A percentile compares a stretch with the other conserved stretches of the same genome.
Evolutionary conservation across 2,329 filamentous ascomycete species (phyloP).

Genomic region (Fusarium caatingaense): DNA sequence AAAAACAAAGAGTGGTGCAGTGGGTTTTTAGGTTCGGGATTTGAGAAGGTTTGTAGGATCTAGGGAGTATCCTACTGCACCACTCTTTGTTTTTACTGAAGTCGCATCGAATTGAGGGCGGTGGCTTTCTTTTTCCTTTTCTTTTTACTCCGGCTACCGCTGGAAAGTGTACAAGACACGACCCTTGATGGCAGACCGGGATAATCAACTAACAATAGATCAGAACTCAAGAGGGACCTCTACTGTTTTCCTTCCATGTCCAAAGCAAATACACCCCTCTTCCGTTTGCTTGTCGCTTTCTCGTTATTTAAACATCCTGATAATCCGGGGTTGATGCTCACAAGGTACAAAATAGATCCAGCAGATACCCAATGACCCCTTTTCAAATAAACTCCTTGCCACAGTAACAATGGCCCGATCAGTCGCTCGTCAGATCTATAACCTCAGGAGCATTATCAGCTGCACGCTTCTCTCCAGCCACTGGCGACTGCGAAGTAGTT

Average conservation of each 20-base stretch:
- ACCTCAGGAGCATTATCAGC: neutral
- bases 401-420: neutral
- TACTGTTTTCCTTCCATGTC: neutral
- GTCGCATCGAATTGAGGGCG: neutral
- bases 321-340: too few species aligned
- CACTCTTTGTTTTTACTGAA: neutral
- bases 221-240: neutral
- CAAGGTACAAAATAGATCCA: neutral
- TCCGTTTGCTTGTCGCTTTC: too few species aligned
- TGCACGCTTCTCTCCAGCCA: slow-evolving; percentile 14
- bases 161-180: too few species aligned
- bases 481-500: neutral
- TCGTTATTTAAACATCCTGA: neutral
- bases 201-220: too few species aligned
- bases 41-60: too few species aligned
- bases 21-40: too few species aligned
- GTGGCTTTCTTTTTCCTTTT: neutral
- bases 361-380: neutral
- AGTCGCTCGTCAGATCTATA: slow-evolving; percentile 24
- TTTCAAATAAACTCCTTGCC: neutral
- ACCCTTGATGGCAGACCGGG: too few species aligned
- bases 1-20: neutral
- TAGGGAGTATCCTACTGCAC: too few species aligned
- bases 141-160: neutral
- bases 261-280: too few species aligned